A percentile compares a stretch with the other conserved stretches of the same genome.
phyloP scores from a whole-genome alignment of 2,329 filamentous ascomycete species.

The Talaromyces sp. region DNA sequence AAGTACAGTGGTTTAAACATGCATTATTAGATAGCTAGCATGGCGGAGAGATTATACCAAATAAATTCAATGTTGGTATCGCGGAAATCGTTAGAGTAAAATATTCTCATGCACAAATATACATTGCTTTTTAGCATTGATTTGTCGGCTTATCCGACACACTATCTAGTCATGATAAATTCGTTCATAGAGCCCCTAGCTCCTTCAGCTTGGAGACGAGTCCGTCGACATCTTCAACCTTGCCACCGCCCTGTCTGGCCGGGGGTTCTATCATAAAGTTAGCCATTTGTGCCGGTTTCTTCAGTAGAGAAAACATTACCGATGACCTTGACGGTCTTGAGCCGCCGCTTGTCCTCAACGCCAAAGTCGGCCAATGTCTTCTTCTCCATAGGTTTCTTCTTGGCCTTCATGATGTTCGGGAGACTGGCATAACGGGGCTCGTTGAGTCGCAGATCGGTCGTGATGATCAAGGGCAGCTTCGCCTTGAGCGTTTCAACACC shows the following conservation, averaged over 20 bases:
- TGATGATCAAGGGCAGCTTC: slow-evolving; percentile 87
- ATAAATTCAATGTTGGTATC: not conserved
- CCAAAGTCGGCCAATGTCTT: slow-evolving; percentile 79
- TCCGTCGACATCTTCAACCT: slow-evolving; percentile 97
- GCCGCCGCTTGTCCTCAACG: slow-evolving; percentile 65
- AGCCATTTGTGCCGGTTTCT: not conserved
- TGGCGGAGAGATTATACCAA: not conserved
- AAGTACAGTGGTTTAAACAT: not conserved
- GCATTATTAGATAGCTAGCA: not conserved
- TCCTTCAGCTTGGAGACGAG: slow-evolving; percentile 93
- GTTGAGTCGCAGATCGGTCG: slow-evolving; percentile 89
- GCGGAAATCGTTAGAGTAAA: not conserved
- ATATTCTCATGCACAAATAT: not conserved
- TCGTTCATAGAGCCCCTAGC: slow-evolving; percentile 72
- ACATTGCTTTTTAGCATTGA: not conserved
- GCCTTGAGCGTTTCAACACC: slow-evolving; percentile 85
- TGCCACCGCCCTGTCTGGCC: slow-evolving; percentile 83
- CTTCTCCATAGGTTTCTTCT: slow-evolving; percentile 99
- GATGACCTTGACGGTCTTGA: slow-evolving; percentile 87
- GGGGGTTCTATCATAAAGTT: slow-evolving; percentile 63
- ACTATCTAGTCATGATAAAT: not conserved
- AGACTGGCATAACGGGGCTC: slow-evolving; percentile 91
- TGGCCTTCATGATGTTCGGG: slow-evolving; percentile 99
- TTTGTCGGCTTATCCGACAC: not conserved
- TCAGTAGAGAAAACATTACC: slow-evolving; percentile 50